A percentile compares a stretch with the other conserved stretches of the same genome.
Evolutionary conservation across 345 rosid genomes (phyloP).

Genomic region (Hirschfeldia incana): DNA sequence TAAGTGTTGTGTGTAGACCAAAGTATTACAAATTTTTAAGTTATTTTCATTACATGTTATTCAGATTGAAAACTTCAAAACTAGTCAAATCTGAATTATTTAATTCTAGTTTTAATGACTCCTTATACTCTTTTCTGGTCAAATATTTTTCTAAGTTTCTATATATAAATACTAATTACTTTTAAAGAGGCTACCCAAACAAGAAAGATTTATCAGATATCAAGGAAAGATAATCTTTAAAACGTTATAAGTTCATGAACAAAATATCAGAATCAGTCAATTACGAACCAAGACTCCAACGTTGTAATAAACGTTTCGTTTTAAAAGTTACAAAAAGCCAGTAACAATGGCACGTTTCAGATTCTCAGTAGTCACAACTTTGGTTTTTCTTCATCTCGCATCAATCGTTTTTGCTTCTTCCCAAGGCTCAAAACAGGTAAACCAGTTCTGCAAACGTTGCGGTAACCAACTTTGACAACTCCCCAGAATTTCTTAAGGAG

Average conservation of each 20-base stretch:
- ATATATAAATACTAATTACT: background rate
- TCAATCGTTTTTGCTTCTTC: conserved; percentile 13
- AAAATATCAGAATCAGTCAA: background rate
- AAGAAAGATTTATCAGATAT: background rate
- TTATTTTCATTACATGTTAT: background rate
- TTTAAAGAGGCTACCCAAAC: conserved; percentile 5
- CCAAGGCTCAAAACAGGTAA: conserved; percentile 24
- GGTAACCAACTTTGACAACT: background rate
- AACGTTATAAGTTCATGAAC: background rate
- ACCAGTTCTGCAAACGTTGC: background rate
- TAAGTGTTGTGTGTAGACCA: background rate
- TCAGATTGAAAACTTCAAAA: background rate
- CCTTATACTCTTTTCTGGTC: background rate
- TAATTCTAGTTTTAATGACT: background rate
- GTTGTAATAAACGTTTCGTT: background rate
- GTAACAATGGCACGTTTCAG: conserved; percentile 25
- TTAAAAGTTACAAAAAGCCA: background rate
- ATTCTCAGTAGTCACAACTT: conserved; percentile 8
- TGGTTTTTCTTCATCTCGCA: conserved; percentile 13
- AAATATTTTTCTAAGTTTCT: background rate
- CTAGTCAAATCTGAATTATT: conserved; percentile 4
- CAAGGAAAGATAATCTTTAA: background rate
- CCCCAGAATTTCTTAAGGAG: background rate
- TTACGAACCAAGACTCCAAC: background rate
- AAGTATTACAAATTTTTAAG: background rate